These are phyloP conservation scores for Quercus phellos DNA, from an alignment of 331 rosid species.

Conservation along the genomic window DNA sequence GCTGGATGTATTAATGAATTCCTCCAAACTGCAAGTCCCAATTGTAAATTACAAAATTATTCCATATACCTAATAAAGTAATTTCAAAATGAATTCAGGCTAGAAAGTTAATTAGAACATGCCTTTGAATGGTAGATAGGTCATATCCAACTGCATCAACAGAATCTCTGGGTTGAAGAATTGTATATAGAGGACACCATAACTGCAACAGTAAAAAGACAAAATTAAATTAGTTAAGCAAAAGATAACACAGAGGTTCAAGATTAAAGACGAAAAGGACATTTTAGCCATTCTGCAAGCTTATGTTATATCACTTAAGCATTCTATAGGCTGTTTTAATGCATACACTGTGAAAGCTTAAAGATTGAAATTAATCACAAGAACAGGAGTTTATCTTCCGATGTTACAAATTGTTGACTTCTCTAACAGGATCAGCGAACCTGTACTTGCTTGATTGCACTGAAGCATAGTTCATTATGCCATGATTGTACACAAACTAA, in stretches of 20 bases:
- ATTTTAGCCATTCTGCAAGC: not conserved
- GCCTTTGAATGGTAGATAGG: slow-evolving; percentile 52
- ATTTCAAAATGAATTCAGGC: slow-evolving; percentile 1
- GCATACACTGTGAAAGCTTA: not conserved
- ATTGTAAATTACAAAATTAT: slow-evolving; percentile 2
- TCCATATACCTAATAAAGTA: not conserved
- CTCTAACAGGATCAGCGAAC: not conserved
- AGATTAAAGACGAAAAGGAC: not conserved
- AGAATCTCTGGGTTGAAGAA: slow-evolving; percentile 38
- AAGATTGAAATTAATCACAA: not conserved
- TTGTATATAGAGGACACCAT: slow-evolving; percentile 82
- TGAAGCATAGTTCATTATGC: not conserved
- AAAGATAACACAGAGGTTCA: not conserved
- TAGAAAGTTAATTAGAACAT: slow-evolving; percentile 19
- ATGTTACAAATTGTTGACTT: not conserved
- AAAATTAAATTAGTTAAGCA: slow-evolving; percentile 15
- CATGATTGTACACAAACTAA: not conserved
- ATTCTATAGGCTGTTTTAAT: not conserved
- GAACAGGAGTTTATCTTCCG: too few species aligned
- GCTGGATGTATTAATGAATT: slow-evolving; percentile 75
- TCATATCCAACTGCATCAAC: slow-evolving; percentile 18
- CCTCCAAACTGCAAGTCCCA: slow-evolving; percentile 69
- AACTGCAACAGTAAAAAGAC: slow-evolving; percentile 51
- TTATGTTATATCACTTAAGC: not conserved
- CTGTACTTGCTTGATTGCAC: not conserved